phyloP scores from a whole-genome alignment of 441 rosid genomes.

The Erodium texanum region DNA sequence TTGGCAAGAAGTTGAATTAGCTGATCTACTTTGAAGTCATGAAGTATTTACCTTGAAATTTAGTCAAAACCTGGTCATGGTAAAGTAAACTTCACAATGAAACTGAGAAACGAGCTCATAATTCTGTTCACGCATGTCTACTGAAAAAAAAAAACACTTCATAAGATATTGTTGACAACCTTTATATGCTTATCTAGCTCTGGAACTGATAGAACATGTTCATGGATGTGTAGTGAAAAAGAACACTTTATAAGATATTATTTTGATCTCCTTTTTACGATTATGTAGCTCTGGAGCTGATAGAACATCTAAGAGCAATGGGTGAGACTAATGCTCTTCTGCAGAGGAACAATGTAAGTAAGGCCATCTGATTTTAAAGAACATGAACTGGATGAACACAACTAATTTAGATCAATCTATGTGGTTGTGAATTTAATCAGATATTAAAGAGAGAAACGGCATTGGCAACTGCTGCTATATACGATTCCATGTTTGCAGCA shows the following conservation, averaged over 20 bases:
- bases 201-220: too few relatives aligned
- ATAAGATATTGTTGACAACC: too few relatives aligned
- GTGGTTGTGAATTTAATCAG: slow-evolving; percentile 30
- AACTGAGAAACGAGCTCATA: background rate
- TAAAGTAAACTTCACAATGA: too few relatives aligned
- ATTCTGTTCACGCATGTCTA: background rate
- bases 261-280: background rate
- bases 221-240: too few relatives aligned
- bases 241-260: background rate
- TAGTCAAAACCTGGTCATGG: too few relatives aligned
- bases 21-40: too few relatives aligned
- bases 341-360: slow-evolving; percentile 58
- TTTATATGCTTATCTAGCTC: too few relatives aligned
- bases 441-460: slow-evolving; percentile 79
- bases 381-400: background rate
- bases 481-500: slow-evolving; percentile 82
- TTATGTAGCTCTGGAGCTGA: slow-evolving; percentile 70
- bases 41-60: too few relatives aligned
- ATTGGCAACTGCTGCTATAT: slow-evolving; percentile 84
- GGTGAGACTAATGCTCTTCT: slow-evolving; percentile 96
- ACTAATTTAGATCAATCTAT: slow-evolving; percentile 10
- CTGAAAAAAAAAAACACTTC: too few relatives aligned
- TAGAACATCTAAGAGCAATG: slow-evolving; percentile 91
- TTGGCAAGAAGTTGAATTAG: background rate
- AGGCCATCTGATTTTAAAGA: background rate